Base-by-base conservation (phyloP, 345 rosid genomes). In the Passiflora organensis region DNA sequence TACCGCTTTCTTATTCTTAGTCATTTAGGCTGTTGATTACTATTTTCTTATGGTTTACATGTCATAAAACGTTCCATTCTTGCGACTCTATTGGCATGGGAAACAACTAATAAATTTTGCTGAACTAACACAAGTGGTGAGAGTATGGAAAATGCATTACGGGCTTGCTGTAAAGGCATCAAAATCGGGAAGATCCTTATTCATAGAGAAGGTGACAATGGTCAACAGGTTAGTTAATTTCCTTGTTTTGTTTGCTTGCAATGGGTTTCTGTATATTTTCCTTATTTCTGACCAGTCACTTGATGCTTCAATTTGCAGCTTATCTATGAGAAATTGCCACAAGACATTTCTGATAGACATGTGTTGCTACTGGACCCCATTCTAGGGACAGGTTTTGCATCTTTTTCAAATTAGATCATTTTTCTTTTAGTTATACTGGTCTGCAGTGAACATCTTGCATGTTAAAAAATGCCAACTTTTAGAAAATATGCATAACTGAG, bases 91-190 rank as follows among this genome's bases (percentile, higher is more conserved):
- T 25, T n/a, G n/a, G 8, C 12, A 13, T 51, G n/a, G n/a, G n/a
- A n/a, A n/a, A 42, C 18, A 16, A 41, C 43, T 59, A 22, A 19
- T 59, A 39, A 61, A 63, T 28, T 28, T 38, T 19, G n/a, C 47
- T 45, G 32, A 48, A 69, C 43, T 48, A 28, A 62, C 61, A 34
- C 58, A 73, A 93, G 96, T 59, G 99, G 99, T 19, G 99, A 93
- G 82, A 93, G 99, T 65, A 93, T 93, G 99, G 96, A 93, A 71
- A 93, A 93, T 67, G 99, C 99, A 47, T 68, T 89, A 67, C 83
- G 99, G 50, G 99, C 99, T 22, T 93, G 99, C 64, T 93, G 97
- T 74, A 93, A 93, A 75, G 96, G 95, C 50, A 89, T 93, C 78
- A 93, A 93, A 70, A 83, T 93, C 13, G 99, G 96, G 66, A 93